Conservation (phyloP, 495 filamentous ascomycete species). For the Penicillium silybi region DNA sequence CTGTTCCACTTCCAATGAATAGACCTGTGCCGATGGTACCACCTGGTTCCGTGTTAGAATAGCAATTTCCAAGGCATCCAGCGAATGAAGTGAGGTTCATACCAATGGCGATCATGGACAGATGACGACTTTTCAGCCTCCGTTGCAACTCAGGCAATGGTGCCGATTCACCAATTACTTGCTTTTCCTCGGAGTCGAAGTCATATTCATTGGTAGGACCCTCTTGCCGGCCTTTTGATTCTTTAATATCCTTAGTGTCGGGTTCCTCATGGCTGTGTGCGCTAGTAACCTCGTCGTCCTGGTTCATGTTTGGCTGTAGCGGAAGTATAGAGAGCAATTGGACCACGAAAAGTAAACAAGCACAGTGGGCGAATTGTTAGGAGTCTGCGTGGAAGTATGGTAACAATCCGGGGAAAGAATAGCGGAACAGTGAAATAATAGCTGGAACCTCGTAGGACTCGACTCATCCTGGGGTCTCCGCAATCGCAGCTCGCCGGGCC, state of each 20-base stretch:
- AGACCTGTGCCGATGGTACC: conserved; percentile 68
- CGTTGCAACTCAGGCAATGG: conserved; percentile 32
- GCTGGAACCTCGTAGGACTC: too few relatives aligned
- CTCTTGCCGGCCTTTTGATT: neutral
- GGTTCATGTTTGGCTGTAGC: conserved; percentile 1
- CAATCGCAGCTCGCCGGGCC: conserved; percentile 1
- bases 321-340: neutral
- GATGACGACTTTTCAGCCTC: conserved; percentile 43
- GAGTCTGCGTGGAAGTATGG: neutral
- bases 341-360: neutral
- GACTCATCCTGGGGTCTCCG: neutral
- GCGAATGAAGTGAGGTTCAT: neutral
- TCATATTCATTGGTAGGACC: conserved; percentile 1
- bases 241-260: neutral
- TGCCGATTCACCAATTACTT: conserved; percentile 6
- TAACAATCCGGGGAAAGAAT: neutral
- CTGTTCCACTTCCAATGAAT: conserved; percentile 64
- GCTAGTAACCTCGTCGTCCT: conserved; percentile 3
- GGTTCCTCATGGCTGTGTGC: neutral
- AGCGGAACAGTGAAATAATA: neutral
- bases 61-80: conserved; percentile 27
- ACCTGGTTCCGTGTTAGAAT: conserved; percentile 34
- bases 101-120: conserved; percentile 52
- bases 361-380: neutral
- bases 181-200: conserved; percentile 13